Evolutionary conservation across 441 rosid genomes (phyloP), one percentile per base, ranked within the genome.

Genomic region (Omphalea diandra): DNA sequence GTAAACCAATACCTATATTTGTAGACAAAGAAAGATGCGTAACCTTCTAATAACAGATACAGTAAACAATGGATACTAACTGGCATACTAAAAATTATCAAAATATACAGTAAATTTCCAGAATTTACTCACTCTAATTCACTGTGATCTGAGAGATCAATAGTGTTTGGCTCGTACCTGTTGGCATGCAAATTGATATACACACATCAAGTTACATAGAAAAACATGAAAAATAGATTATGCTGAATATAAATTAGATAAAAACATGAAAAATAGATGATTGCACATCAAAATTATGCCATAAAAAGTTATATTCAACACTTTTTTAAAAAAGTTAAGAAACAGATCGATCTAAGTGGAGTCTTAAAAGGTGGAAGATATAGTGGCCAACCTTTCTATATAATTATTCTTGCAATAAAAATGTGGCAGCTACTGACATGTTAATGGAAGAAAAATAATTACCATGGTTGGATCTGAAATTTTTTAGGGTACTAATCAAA

Each of bases 111-210:
- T 41, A 69, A 55, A 40, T 68, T 61, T 65, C 8, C 35, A 70
- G 52, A 18, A 68, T 50, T 70, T 40, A 88, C 99, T 93, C 79
- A 95, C 99, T 95, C 98, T 77, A 90, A 83, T 72, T 91, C 97
- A 11, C 81, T 74, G 80, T 77, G 93, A 72, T 96, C 97, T 50
- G 98, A 78, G 9, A 96, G 88, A 80, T 96, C 99, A 68, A 96
- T 78, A n/a, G 99, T 96, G 81, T 96, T 93, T 73, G 99, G 98
- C 83, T 96, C 99, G 47, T 96, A 96, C 87, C 99, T 96, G 87
- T 63, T 69, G 67, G 40, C 54, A 84, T 50, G 65, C 15, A 76
- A 77, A 67, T 55, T n/a, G 58, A 52, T 60, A 64, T n/a, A 65
- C 26, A 24, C 50, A 77, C 41, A 72, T 40, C 62, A 75, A 56